Evolutionary conservation across 2,329 filamentous ascomycete genomes (phyloP).

Genomic region (Onygenales sp.): DNA sequence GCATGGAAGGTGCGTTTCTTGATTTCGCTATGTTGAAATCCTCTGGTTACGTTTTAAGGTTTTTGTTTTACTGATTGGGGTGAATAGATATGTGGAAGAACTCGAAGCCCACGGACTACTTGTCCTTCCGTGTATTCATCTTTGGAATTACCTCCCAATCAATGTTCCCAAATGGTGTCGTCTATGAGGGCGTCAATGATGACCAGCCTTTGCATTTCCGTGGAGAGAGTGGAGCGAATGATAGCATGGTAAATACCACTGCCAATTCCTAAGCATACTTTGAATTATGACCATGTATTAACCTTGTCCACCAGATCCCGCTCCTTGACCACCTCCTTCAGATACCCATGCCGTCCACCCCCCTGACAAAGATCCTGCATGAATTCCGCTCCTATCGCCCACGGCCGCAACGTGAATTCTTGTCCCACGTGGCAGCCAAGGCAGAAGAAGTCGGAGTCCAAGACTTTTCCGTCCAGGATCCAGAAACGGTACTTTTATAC

Average conservation of each 20-base stretch:
- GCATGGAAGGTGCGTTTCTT: constrained; percentile 59
- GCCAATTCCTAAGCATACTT: neutral
- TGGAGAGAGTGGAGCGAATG: constrained; percentile 87
- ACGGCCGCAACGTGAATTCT: constrained; percentile 77
- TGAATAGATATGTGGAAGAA: constrained; percentile 72
- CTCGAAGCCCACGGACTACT: constrained; percentile 75
- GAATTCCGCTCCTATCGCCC: constrained; percentile 88
- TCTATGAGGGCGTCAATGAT: constrained; percentile 76
- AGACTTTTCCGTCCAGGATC: constrained; percentile 27
- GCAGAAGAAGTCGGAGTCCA: constrained; percentile 39
- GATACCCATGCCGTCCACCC: constrained; percentile 79
- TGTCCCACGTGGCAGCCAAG: constrained; percentile 56
- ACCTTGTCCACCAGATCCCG: constrained; percentile 48
- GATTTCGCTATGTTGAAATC: neutral
- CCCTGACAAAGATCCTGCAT: constrained; percentile 74
- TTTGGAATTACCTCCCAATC: constrained; percentile 88
- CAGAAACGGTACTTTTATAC: constrained; percentile 33
- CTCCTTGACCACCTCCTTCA: constrained; percentile 80
- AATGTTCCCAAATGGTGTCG: constrained; percentile 87
- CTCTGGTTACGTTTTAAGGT: neutral
- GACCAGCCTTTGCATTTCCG: constrained; percentile 68
- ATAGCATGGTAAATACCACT: constrained; percentile 58
- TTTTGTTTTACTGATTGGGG: neutral
- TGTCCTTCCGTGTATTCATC: constrained; percentile 89
- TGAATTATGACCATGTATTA: neutral